Evolutionary conservation across 371 early-diverging fungal species (phyloP).

Genomic region (Neoconidiobolus thromboides): DNA sequence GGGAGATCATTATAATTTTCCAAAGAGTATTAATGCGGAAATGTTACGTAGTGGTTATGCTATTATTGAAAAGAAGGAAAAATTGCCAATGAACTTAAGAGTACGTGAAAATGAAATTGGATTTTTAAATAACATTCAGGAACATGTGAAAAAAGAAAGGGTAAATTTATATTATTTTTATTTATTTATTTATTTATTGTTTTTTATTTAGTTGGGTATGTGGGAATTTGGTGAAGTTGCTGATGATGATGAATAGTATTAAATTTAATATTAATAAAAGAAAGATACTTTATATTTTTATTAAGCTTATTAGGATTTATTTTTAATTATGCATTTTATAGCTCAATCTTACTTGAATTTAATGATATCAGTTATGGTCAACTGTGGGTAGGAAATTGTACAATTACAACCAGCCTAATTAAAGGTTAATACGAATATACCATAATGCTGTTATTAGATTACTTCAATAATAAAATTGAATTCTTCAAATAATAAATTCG

Average conservation of each 20-base stretch:
- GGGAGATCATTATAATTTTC: slow-evolving; percentile 30
- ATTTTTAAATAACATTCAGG: slow-evolving; percentile 10
- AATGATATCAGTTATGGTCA: too few species aligned
- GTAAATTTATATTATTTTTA: slow-evolving; percentile 17
- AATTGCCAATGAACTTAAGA: slow-evolving; percentile 30
- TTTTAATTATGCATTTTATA: neutral
- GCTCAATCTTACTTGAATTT: neutral
- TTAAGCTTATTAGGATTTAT: neutral
- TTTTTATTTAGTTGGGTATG: slow-evolving; percentile 31
- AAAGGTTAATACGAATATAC: too few species aligned
- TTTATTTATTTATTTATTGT: neutral
- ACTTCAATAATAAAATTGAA: too few species aligned
- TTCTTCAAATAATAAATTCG: too few species aligned
- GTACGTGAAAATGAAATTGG: slow-evolving; percentile 17
- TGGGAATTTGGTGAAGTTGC: slow-evolving; percentile 82
- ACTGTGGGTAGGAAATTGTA: too few species aligned
- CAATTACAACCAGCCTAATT: too few species aligned
- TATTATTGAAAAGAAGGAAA: slow-evolving; percentile 23
- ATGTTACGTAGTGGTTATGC: slow-evolving; percentile 64
- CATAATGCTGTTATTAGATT: too few species aligned
- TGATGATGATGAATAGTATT: slow-evolving; percentile 36
- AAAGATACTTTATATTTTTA: neutral
- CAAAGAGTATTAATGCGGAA: slow-evolving; percentile 53
- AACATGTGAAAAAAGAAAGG: slow-evolving; percentile 39
- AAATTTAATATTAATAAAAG: neutral